phyloP scores from a whole-genome alignment of 345 rosid species.

The Citrus mangshanensis region DNA sequence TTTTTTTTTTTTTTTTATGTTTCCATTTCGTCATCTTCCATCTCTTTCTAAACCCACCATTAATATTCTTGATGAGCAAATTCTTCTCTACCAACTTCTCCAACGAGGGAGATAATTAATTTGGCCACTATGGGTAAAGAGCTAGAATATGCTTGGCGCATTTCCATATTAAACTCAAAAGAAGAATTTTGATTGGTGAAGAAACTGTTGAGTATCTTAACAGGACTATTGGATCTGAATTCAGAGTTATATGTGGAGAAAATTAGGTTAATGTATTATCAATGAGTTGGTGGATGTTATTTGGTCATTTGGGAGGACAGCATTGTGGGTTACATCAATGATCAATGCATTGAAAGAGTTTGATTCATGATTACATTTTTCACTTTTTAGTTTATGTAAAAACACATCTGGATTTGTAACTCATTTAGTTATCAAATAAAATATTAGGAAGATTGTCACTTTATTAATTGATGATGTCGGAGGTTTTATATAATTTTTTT shows the following conservation, averaged over 20 bases:
- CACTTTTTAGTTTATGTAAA: too few relatives aligned
- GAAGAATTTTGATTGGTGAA: background rate
- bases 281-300: background rate
- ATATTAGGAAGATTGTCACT: too few relatives aligned
- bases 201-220: background rate
- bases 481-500: accelerated
- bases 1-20: too few relatives aligned
- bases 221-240: background rate
- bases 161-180: too few relatives aligned
- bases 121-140: background rate
- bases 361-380: background rate
- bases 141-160: background rate
- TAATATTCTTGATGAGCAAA: background rate
- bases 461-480: too few relatives aligned
- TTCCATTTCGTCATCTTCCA: too few relatives aligned
- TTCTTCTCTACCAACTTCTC: background rate
- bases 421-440: too few relatives aligned
- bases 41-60: background rate
- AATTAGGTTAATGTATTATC: background rate
- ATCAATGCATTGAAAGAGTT: background rate
- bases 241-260: background rate
- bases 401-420: accelerated
- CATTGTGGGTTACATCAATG: background rate
- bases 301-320: background rate
- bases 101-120: background rate